These are phyloP conservation scores for Pistacia vera DNA, from an alignment of 345 rosid genomes.

Conservation along the genomic window DNA sequence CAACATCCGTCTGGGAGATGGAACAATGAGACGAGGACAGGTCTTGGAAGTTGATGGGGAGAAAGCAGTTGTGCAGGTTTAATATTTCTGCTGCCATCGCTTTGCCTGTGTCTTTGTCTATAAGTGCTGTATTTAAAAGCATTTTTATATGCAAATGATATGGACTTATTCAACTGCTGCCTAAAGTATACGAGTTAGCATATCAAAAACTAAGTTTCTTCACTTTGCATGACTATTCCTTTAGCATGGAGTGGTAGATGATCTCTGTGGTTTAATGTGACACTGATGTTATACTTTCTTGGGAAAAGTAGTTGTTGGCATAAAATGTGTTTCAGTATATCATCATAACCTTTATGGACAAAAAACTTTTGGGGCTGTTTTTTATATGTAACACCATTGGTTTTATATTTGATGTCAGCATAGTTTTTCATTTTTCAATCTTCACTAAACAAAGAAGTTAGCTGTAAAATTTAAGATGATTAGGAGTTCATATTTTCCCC, in stretches of 20 bases:
- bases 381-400: too few species aligned
- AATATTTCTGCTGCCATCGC: not conserved
- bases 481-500: not conserved
- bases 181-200: not conserved
- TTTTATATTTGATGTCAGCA: too few species aligned
- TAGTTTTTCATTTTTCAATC: not conserved
- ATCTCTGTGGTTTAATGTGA: not conserved
- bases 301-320: not conserved
- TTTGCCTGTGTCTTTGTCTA: not conserved
- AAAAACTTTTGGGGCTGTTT: too few species aligned
- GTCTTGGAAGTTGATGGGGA: constrained; percentile 99
- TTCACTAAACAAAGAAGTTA: not conserved
- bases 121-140: not conserved
- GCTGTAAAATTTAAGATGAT: not conserved
- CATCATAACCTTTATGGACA: not conserved
- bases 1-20: constrained; percentile 90
- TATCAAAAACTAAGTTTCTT: not conserved
- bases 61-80: constrained; percentile 97
- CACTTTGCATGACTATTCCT: not conserved
- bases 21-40: constrained; percentile 92
- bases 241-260: not conserved
- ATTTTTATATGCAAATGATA: not conserved
- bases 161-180: not conserved
- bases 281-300: not conserved
- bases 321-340: not conserved